Evolutionary conservation across 2,329 filamentous ascomycete species (phyloP).

Genomic region (Xylariaceae sp.): DNA sequence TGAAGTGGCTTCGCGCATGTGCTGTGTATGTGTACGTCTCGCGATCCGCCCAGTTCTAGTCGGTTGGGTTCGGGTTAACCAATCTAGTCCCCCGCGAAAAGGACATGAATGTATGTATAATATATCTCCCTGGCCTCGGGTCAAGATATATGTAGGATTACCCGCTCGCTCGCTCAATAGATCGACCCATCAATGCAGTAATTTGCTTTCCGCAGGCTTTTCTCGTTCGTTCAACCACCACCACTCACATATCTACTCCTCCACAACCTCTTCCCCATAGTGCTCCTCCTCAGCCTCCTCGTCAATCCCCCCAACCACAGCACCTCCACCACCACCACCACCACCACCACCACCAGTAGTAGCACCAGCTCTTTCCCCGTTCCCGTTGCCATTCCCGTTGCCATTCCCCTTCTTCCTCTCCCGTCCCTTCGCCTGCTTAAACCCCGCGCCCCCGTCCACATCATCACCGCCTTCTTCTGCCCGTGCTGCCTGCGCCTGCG

Average conservation of each 20-base stretch:
- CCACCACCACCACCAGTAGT: too few relatives aligned
- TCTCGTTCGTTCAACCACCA: neutral
- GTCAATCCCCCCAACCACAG: constrained; percentile 39
- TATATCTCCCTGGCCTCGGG: too few relatives aligned
- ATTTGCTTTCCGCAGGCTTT: neutral
- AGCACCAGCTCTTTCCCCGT: too few relatives aligned
- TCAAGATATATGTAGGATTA: neutral
- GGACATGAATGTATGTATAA: too few relatives aligned
- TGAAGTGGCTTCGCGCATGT: neutral
- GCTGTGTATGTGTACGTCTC: neutral
- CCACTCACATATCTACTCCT: constrained; percentile 70
- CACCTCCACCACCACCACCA: too few relatives aligned
- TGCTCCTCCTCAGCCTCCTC: constrained; percentile 71
- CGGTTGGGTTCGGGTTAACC: neutral
- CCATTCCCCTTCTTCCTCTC: neutral
- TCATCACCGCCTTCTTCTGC: neutral
- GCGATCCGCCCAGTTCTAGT: neutral
- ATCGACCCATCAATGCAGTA: neutral
- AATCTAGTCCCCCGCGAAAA: neutral
- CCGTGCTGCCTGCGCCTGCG: constrained; percentile 21
- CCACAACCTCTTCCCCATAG: constrained; percentile 80
- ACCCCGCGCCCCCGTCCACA: constrained; percentile 20
- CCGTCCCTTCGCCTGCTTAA: neutral
- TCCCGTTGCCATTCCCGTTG: constrained; percentile 32
- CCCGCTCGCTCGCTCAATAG: neutral